Evolutionary conservation across 129 eudicot genomes (phyloP).

Genomic region (Tanacetum coccineum): DNA sequence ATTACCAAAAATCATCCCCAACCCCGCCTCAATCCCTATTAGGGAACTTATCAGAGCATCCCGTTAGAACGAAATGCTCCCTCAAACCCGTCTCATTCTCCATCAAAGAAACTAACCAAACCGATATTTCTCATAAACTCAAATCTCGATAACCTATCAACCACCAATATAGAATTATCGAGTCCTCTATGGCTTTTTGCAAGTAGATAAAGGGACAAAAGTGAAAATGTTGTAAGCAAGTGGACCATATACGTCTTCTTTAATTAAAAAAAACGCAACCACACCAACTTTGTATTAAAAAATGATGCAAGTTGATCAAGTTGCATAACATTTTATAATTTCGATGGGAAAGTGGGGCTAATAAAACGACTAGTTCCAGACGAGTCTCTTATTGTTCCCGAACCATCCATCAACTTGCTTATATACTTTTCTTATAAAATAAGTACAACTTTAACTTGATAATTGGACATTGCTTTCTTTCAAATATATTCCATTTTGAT

Average conservation of each 20-base stretch:
- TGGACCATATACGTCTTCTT: neutral
- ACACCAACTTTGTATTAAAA: constrained; percentile 24
- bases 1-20: too few species aligned
- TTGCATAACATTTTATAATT: constrained; percentile 33
- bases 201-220: neutral
- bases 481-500: constrained; percentile 12
- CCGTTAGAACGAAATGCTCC: too few species aligned
- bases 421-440: constrained; percentile 7
- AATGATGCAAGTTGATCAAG: constrained; percentile 25
- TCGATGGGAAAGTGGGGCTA: constrained; percentile 31
- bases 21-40: too few species aligned
- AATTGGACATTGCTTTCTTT: constrained; percentile 6
- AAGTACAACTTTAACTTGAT: constrained; percentile 13
- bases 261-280: constrained; percentile 8
- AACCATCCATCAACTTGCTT: constrained; percentile 31
- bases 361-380: constrained; percentile 27
- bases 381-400: constrained; percentile 29
- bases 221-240: constrained; percentile 8
- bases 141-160: too few species aligned
- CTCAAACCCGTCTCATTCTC: too few species aligned
- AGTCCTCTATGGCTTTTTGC: neutral
- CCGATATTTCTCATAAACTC: too few species aligned
- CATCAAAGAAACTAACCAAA: too few species aligned
- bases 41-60: too few species aligned
- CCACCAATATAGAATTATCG: neutral